These are phyloP conservation scores for Cyanodermella asteris DNA, from an alignment of 2,329 filamentous ascomycete species.

Conservation along the genomic window DNA sequence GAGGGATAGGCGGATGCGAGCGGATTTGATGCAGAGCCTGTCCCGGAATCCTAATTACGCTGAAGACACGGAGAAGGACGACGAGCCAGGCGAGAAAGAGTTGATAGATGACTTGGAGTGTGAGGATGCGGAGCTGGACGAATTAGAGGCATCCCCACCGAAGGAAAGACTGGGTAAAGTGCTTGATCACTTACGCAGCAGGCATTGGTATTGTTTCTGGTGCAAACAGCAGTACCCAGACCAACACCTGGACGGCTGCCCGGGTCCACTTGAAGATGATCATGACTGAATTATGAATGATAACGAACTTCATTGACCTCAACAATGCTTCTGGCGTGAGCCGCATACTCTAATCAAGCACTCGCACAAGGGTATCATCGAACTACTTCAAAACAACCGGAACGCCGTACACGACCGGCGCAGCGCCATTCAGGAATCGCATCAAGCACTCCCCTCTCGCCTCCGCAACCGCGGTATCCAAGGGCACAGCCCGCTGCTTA, in stretches of 20 bases:
- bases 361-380: too few relatives aligned
- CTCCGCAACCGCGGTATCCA: slow-evolving; percentile 62
- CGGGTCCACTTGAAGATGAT: slow-evolving; percentile 70
- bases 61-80: slow-evolving; percentile 52
- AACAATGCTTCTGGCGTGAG: too few relatives aligned
- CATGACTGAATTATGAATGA: too few relatives aligned
- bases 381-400: slow-evolving; percentile 80
- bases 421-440: slow-evolving; percentile 78
- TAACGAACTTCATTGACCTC: too few relatives aligned
- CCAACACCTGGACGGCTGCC: slow-evolving; percentile 62
- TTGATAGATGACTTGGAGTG: slow-evolving; percentile 37
- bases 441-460: slow-evolving; percentile 65
- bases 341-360: too few relatives aligned
- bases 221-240: slow-evolving; percentile 71
- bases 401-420: slow-evolving; percentile 84
- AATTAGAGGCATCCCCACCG: too few relatives aligned
- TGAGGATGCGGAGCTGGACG: slow-evolving; percentile 59
- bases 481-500: slow-evolving; percentile 19
- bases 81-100: slow-evolving; percentile 41
- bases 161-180: slow-evolving; percentile 38
- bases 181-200: slow-evolving; percentile 46
- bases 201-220: slow-evolving; percentile 81
- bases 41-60: slow-evolving; percentile 32
- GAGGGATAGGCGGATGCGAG: slow-evolving; percentile 40
- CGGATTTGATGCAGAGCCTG: slow-evolving; percentile 44